Conservation (phyloP, 306 rosid genomes). For the Sicyos edulis region DNA sequence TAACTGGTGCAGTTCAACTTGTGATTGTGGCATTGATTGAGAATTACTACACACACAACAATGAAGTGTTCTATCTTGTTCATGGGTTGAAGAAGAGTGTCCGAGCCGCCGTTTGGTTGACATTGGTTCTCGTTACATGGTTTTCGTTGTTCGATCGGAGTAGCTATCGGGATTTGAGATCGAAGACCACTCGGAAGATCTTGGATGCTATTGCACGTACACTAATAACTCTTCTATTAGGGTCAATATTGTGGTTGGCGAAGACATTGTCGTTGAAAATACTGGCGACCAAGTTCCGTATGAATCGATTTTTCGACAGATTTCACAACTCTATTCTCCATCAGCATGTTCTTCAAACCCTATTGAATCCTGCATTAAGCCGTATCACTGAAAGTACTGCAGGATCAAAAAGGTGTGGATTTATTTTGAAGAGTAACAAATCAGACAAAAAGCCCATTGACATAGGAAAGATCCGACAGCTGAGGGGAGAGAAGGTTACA, state of each 20-base stretch:
- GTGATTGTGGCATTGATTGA: slow-evolving; percentile 72
- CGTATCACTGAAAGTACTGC: slow-evolving; percentile 61
- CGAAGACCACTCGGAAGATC: slow-evolving; percentile 36
- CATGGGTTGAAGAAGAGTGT: slow-evolving; percentile 83
- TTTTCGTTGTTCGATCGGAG: slow-evolving; percentile 44
- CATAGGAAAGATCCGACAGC: slow-evolving; percentile 56
- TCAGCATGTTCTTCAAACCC: slow-evolving; percentile 69
- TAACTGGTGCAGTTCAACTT: slow-evolving; percentile 59
- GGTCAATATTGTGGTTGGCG: slow-evolving; percentile 63
- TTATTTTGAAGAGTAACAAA: slow-evolving; percentile 46
- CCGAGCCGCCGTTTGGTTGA: slow-evolving; percentile 62
- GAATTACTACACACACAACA: slow-evolving; percentile 61
- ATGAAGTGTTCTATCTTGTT: slow-evolving; percentile 83
- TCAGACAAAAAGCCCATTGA: slow-evolving; percentile 52
- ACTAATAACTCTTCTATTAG: slow-evolving; percentile 57
- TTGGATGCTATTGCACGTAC: slow-evolving; percentile 58
- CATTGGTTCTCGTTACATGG: slow-evolving; percentile 67
- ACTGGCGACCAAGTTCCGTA: slow-evolving; percentile 72
- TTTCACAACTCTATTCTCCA: slow-evolving; percentile 79
- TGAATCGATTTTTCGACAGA: slow-evolving; percentile 75
- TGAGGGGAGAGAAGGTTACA: slow-evolving; percentile 81
- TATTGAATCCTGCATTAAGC: slow-evolving; percentile 56
- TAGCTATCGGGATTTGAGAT: slow-evolving; percentile 35
- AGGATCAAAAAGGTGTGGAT: slow-evolving; percentile 36
- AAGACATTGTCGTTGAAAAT: slow-evolving; percentile 60